Conservation (phyloP, 176 grass and related monocot species). For the Aegilops speltoides region DNA sequence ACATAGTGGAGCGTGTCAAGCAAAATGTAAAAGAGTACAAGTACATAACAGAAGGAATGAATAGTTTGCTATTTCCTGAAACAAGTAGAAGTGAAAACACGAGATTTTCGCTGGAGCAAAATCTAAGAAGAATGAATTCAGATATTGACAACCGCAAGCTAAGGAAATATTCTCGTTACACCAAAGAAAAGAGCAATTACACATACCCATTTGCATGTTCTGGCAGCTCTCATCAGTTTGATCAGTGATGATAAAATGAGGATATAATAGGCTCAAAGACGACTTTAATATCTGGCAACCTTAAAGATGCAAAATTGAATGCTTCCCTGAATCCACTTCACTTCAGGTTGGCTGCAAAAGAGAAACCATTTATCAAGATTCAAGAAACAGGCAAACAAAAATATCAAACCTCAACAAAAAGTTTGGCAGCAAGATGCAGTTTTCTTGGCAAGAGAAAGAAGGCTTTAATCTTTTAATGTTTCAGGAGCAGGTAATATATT, state of each 20-base stretch:
- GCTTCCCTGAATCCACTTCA: not conserved
- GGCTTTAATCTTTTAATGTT: not conserved
- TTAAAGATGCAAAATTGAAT: not conserved
- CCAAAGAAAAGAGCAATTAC: not conserved
- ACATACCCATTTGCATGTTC: not conserved
- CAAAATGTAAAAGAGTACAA: not conserved
- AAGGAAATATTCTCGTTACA: not conserved
- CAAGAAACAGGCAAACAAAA: conserved; percentile 5
- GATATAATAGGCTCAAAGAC: not conserved
- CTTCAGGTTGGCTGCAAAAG: conserved; percentile 19
- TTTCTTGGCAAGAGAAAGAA: not conserved
- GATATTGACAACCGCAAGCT: not conserved
- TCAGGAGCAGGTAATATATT: not conserved
- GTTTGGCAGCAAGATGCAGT: not conserved
- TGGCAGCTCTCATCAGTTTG: not conserved
- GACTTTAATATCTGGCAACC: not conserved
- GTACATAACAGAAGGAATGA: not conserved
- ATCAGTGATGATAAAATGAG: conserved; percentile 4
- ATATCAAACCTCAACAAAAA: not conserved
- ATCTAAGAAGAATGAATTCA: not conserved
- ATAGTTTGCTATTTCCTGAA: not conserved
- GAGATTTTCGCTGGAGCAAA: not conserved
- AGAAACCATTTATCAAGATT: conserved; percentile 4
- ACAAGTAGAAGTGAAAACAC: not conserved
- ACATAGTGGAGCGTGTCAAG: conserved; percentile 8